These are phyloP conservation scores for Candida ipomoeae DNA, from an alignment of 805 yeast genomes.

Conservation along the genomic window DNA sequence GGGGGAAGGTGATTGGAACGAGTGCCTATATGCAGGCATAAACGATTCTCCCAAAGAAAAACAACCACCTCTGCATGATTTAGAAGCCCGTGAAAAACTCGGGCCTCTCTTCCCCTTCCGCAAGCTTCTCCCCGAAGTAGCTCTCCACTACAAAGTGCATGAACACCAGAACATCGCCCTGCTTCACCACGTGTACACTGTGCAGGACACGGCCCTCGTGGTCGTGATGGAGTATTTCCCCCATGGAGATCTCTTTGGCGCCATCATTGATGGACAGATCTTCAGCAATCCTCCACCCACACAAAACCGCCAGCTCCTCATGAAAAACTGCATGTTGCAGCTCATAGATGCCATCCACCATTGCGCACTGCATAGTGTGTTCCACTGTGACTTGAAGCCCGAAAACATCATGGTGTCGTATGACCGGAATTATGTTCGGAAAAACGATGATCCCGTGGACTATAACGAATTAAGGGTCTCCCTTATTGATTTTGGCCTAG, in stretches of 20 bases:
- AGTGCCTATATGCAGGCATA: not conserved
- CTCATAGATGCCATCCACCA: constrained; percentile 34
- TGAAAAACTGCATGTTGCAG: constrained; percentile 42
- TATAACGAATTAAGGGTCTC: constrained; percentile 51
- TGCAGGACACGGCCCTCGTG: constrained; percentile 50
- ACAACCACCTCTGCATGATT: too few species aligned
- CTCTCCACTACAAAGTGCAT: constrained; percentile 71
- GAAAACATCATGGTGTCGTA: constrained; percentile 38
- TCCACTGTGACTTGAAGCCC: constrained; percentile 43
- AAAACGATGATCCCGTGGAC: constrained; percentile 23
- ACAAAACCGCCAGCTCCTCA: constrained; percentile 43
- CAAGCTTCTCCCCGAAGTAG: constrained; percentile 58
- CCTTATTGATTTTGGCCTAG: constrained; percentile 87
- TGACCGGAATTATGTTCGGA: constrained; percentile 13
- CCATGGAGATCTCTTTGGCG: constrained; percentile 82
- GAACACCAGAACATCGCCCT: constrained; percentile 73
- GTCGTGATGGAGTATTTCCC: constrained; percentile 83
- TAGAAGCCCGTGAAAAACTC: not conserved
- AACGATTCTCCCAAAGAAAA: too few species aligned
- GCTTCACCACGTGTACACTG: constrained; percentile 67
- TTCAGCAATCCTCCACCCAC: constrained; percentile 52
- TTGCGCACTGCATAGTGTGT: constrained; percentile 30
- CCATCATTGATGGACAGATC: constrained; percentile 71
- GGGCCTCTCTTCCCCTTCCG: constrained; percentile 4
- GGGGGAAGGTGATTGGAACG: not conserved